phyloP scores from a whole-genome alignment of 1,284 basidiomycete species.

The Ustilago curta region DNA sequence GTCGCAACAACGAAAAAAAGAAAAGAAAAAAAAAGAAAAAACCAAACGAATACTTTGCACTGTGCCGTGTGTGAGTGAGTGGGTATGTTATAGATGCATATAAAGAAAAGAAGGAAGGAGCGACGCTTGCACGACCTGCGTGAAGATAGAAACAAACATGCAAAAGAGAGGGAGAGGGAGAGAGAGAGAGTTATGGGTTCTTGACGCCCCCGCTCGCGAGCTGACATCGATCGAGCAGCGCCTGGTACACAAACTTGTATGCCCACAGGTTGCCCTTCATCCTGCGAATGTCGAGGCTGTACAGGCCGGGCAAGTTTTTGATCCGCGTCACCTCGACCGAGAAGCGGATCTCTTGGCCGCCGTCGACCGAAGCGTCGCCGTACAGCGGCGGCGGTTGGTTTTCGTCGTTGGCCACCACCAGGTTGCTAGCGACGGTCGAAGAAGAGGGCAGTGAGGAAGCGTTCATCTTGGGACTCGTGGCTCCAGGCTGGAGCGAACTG shows the following conservation, averaged over 20 bases:
- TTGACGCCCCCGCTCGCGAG: constrained; percentile 22
- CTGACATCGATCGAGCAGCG: constrained; percentile 57
- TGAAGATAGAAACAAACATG: too few species aligned
- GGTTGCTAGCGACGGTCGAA: constrained; percentile 19
- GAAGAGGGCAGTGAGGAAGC: constrained; percentile 14
- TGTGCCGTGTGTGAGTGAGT: too few species aligned
- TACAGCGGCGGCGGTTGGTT: constrained; percentile 61
- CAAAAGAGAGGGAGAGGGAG: not conserved
- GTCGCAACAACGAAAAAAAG: too few species aligned
- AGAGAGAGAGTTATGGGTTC: not conserved
- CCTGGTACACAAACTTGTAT: constrained; percentile 68
- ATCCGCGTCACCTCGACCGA: constrained; percentile 67
- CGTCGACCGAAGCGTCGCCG: constrained; percentile 61
- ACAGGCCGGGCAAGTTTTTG: constrained; percentile 64
- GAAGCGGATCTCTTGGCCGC: constrained; percentile 68
- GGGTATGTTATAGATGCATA: too few species aligned
- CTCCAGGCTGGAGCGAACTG: constrained; percentile 40
- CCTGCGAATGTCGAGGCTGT: constrained; percentile 66
- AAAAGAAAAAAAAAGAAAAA: too few species aligned
- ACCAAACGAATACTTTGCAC: too few species aligned
- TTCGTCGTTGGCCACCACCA: constrained; percentile 32
- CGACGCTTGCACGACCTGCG: too few species aligned
- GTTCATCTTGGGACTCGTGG: constrained; percentile 23
- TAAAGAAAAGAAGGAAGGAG: too few species aligned
- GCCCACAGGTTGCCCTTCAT: constrained; percentile 67